These are phyloP conservation scores for Penicillium nucicola DNA, from an alignment of 495 filamentous ascomycete species.

Conservation along the genomic window DNA sequence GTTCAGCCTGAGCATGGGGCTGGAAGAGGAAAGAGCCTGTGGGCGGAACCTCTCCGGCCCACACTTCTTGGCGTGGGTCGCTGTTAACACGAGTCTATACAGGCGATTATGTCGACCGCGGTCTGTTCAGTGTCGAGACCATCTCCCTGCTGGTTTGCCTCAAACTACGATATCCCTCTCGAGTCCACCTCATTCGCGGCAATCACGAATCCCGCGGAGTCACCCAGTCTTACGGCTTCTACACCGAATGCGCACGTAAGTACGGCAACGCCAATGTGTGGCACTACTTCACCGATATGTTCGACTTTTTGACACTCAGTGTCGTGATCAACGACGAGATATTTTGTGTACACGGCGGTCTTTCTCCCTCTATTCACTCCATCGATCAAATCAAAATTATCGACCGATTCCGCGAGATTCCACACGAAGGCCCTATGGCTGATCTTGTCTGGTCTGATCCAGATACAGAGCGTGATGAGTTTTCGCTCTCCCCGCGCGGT, in stretches of 20 bases:
- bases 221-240: slow-evolving; percentile 98
- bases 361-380: slow-evolving; percentile 93
- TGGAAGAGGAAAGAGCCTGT: neutral
- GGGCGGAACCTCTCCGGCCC: neutral
- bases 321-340: slow-evolving; percentile 99
- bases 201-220: slow-evolving; percentile 98
- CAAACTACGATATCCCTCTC: slow-evolving; percentile 87
- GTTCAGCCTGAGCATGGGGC: slow-evolving; percentile 11
- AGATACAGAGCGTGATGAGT: slow-evolving; percentile 92
- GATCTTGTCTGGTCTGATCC: slow-evolving; percentile 98
- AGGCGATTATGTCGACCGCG: slow-evolving; percentile 98
- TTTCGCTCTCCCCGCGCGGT: slow-evolving; percentile 87
- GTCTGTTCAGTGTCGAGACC: slow-evolving; percentile 94
- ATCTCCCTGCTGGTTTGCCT: slow-evolving; percentile 94
- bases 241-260: slow-evolving; percentile 95
- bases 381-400: slow-evolving; percentile 99
- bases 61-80: neutral
- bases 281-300: slow-evolving; percentile 99
- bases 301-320: slow-evolving; percentile 92
- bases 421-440: slow-evolving; percentile 99
- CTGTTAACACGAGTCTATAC: slow-evolving; percentile 5
- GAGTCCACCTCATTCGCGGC: slow-evolving; percentile 89
- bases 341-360: slow-evolving; percentile 95
- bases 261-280: slow-evolving; percentile 98
- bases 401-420: slow-evolving; percentile 96